phyloP scores from a whole-genome alignment of 768 basidiomycete genomes.

The Mycena amicta region DNA sequence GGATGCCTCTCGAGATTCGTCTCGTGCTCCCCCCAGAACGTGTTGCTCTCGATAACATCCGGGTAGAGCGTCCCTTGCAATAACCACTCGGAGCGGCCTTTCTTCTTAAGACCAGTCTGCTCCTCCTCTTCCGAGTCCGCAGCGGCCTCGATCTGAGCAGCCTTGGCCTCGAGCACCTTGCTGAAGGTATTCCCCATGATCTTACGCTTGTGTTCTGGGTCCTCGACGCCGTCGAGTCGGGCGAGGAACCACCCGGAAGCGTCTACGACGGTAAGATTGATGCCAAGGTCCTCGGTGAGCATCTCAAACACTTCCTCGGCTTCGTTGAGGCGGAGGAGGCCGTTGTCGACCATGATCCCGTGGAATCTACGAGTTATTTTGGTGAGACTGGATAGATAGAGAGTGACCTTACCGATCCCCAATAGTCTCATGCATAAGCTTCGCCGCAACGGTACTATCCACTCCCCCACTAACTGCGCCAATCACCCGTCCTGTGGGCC shows the following conservation, averaged over 20 bases:
- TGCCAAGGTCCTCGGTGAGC: constrained; percentile 91
- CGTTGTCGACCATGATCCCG: constrained; percentile 99
- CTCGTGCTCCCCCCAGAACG: constrained; percentile 97
- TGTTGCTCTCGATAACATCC: constrained; percentile 98
- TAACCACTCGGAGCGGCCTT: constrained; percentile 95
- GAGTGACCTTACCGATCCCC: constrained; percentile 76
- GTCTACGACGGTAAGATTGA: constrained; percentile 95
- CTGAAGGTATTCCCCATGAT: constrained; percentile 99
- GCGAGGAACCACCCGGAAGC: constrained; percentile 92
- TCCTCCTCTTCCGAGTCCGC: constrained; percentile 85
- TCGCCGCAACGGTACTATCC: constrained; percentile 97
- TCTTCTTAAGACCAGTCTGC: constrained; percentile 62
- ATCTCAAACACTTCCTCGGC: constrained; percentile 89
- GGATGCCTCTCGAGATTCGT: constrained; percentile 99
- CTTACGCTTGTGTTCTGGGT: constrained; percentile 96
- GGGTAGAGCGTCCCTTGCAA: constrained; percentile 98
- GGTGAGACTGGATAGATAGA: neutral
- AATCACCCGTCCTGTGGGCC: constrained; percentile 92
- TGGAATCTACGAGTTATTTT: constrained; percentile 87
- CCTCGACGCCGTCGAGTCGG: constrained; percentile 85
- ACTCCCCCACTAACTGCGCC: constrained; percentile 98
- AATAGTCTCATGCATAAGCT: constrained; percentile 99
- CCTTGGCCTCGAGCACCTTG: constrained; percentile 95
- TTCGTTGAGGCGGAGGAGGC: constrained; percentile 91
- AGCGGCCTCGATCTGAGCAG: constrained; percentile 79